phyloP scores from a whole-genome alignment of 1,284 basidiomycete genomes.

The Spongiforma sp. region DNA sequence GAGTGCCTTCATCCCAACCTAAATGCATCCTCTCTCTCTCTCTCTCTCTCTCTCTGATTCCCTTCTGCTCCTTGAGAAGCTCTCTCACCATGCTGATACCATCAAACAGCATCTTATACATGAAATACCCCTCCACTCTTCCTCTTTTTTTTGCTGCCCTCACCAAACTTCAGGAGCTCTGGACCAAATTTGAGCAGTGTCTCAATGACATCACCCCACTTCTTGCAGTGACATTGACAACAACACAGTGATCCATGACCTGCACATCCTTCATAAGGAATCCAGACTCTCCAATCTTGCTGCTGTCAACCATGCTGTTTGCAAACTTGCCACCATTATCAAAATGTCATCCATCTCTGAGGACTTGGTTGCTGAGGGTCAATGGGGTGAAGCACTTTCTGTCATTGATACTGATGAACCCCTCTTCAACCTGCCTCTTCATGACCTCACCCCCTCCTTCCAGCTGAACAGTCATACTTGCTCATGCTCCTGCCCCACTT shows the following conservation, averaged over 20 bases:
- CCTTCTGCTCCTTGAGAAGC: slow-evolving; percentile 84
- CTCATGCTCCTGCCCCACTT: slow-evolving; percentile 26
- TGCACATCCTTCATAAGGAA: slow-evolving; percentile 75
- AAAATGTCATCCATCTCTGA: slow-evolving; percentile 77
- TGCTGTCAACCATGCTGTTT: slow-evolving; percentile 65
- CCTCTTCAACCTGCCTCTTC: slow-evolving; percentile 62
- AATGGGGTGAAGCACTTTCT: slow-evolving; percentile 84
- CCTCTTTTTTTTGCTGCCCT: slow-evolving; percentile 97
- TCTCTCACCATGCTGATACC: slow-evolving; percentile 93
- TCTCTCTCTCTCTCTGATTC: slow-evolving; percentile 68
- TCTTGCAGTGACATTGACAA: slow-evolving; percentile 81
- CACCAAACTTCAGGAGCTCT: slow-evolving; percentile 91
- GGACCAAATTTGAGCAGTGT: slow-evolving; percentile 87
- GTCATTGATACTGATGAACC: slow-evolving; percentile 77
- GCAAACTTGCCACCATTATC: slow-evolving; percentile 71
- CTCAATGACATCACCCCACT: slow-evolving; percentile 75
- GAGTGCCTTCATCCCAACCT: slow-evolving; percentile 50
- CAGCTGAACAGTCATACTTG: slow-evolving; percentile 12
- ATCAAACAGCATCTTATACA: slow-evolving; percentile 95
- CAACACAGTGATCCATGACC: slow-evolving; percentile 76
- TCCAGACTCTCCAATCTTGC: slow-evolving; percentile 65
- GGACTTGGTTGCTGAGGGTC: slow-evolving; percentile 76
- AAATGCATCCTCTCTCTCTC: slow-evolving; percentile 55
- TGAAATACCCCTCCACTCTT: slow-evolving; percentile 90
- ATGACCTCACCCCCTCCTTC: background rate